Conservation (phyloP, 2,329 filamentous ascomycete genomes). For the Ilyonectria mors-panacis region DNA sequence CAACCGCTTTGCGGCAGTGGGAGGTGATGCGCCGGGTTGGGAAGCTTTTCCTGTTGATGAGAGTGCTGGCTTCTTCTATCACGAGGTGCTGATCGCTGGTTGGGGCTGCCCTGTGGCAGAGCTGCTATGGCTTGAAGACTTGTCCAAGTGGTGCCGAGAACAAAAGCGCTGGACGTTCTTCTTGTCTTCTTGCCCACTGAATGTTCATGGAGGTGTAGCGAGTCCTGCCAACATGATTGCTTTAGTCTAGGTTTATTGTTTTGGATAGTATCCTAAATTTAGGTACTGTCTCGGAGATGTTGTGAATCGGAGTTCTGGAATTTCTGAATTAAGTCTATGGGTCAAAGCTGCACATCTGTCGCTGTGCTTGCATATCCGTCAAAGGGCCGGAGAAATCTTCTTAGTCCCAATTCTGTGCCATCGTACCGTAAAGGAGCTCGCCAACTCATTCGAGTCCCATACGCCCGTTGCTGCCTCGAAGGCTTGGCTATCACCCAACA, state of each 20-base stretch:
- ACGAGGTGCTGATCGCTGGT: constrained; percentile 26
- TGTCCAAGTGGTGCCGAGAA: constrained; percentile 6
- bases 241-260: constrained; percentile 1
- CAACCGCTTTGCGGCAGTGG: constrained; percentile 25
- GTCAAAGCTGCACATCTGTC: neutral
- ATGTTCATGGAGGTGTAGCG: constrained; percentile 24
- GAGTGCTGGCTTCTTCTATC: constrained; percentile 19
- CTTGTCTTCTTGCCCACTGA: constrained; percentile 23
- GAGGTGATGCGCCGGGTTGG: constrained; percentile 21
- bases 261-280: no score
- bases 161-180: constrained; percentile 27
- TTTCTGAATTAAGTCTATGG: neutral
- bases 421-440: neutral
- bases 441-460: neutral
- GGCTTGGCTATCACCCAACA: neutral
- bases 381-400: constrained; percentile 1
- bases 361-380: neutral
- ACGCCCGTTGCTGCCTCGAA: neutral
- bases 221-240: constrained; percentile 30
- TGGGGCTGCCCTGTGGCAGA: constrained; percentile 26
- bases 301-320: neutral
- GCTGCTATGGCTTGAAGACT: constrained; percentile 22
- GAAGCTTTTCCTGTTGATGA: constrained; percentile 18
- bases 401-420: constrained; percentile 13
- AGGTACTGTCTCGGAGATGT: neutral